Percentiles rank a stretch among this genome's conserved stretches.
Conservation (phyloP, 2,329 filamentous ascomycete species). For the Tolypocladium endophyticum region DNA sequence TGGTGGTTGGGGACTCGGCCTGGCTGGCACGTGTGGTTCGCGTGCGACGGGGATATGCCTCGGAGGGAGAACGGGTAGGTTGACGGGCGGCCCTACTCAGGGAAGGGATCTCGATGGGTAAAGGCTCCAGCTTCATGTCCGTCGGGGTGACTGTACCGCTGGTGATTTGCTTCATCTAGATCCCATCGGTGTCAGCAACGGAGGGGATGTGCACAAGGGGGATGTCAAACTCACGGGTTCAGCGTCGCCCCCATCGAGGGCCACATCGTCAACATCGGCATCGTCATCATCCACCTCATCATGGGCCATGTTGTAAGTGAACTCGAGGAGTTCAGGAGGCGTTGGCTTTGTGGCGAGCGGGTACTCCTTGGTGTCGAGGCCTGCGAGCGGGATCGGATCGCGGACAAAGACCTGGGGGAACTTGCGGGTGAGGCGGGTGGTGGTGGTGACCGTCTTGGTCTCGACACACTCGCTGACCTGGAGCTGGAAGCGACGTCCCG, state of each 20-base stretch:
- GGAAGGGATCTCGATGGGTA: constrained; percentile 13
- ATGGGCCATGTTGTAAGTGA: constrained; percentile 57
- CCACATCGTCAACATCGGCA: constrained; percentile 6
- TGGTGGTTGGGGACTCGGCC: constrained; percentile 16
- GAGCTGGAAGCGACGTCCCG: constrained; percentile 35
- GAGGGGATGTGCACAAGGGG: background rate
- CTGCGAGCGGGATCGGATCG: constrained; percentile 57
- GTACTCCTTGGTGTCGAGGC: constrained; percentile 80
- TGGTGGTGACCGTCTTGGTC: constrained; percentile 73
- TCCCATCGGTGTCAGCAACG: constrained; percentile 1
- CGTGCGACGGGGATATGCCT: constrained; percentile 18
- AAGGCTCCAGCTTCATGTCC: constrained; percentile 13
- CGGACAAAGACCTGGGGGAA: constrained; percentile 79
- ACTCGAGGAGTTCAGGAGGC: constrained; percentile 64
- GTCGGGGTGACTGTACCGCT: constrained; percentile 14
- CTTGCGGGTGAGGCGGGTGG: constrained; percentile 74
- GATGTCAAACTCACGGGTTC: background rate
- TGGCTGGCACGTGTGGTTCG: constrained; percentile 17
- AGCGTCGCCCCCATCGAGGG: background rate
- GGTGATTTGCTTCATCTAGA: constrained; percentile 10
- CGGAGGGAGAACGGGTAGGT: constrained; percentile 22
- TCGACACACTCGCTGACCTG: constrained; percentile 55
- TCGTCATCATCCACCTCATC: constrained; percentile 8
- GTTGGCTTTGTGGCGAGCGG: constrained; percentile 77
- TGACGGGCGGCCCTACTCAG: constrained; percentile 17